Evolutionary conservation across 768 basidiomycete species (phyloP).

Genomic region (Xanthoconium purpureum): DNA sequence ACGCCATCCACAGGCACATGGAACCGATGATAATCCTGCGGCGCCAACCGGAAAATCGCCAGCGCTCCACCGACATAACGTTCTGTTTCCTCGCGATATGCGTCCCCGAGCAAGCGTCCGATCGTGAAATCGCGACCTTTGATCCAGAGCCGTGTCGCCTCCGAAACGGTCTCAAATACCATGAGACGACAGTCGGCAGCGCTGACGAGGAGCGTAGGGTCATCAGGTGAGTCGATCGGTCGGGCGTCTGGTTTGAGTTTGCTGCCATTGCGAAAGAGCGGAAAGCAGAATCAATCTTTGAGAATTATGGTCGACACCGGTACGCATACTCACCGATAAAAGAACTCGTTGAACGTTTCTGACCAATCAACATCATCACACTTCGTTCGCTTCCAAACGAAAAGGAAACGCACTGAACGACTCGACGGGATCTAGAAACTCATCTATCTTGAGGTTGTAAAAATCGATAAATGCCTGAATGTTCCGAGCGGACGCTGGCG

Average conservation of each 20-base stretch:
- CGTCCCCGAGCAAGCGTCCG: constrained; percentile 72
- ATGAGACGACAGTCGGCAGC: constrained; percentile 97
- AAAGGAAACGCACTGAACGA: constrained; percentile 67
- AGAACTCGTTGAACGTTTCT: constrained; percentile 95
- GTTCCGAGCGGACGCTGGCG: constrained; percentile 76
- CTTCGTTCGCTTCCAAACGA: not conserved
- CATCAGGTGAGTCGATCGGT: constrained; percentile 65
- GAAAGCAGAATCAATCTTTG: not conserved
- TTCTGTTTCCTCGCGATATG: constrained; percentile 65
- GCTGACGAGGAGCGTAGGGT: constrained; percentile 78
- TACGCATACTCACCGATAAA: constrained; percentile 55
- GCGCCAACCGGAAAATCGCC: constrained; percentile 88
- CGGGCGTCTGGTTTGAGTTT: constrained; percentile 85
- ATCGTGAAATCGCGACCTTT: constrained; percentile 94
- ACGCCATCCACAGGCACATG: constrained; percentile 82
- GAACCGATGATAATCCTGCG: constrained; percentile 96
- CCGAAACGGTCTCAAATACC: constrained; percentile 81
- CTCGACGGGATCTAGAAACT: constrained; percentile 77
- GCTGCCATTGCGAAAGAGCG: constrained; percentile 34
- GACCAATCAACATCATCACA: not conserved
- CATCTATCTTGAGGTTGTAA: constrained; percentile 77
- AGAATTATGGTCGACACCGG: not conserved
- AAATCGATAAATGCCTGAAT: constrained; percentile 89
- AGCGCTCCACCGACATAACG: constrained; percentile 78
- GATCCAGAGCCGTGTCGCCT: constrained; percentile 92